Evolutionary conservation across 176 grass and related monocot genomes (phyloP), one percentile per base, ranked within the genome.

Genomic region (Avena sativa): DNA sequence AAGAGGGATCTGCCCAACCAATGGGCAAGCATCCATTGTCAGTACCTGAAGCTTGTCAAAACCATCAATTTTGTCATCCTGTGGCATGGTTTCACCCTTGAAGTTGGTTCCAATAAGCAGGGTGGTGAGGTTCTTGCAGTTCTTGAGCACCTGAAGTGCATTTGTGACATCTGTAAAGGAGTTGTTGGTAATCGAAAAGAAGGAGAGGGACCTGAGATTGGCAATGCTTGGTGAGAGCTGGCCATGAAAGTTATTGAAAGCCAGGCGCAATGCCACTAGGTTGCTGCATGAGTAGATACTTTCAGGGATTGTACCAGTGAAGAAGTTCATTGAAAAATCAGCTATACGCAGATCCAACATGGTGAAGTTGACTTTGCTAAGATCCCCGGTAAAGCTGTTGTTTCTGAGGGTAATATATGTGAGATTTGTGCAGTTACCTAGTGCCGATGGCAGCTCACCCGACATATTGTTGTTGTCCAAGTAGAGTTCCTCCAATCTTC

Each of bases 281-380:
- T 86, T 89, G 57, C 19, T 93, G 85, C 92, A 96, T 67, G 68
- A 64, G 81, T 88, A 96, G 55, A 96, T 92, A 88, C 87, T 93
- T 47, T 93, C 87, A 79, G 94, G 94, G 52, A 96, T 51, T 77
- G 55, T 43, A 52, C 94, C 94, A 60, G 40, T 85, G 83, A 96
- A 96, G 40, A 32, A 5, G 81, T 96, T 96, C 50, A 81, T 3
- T 43, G 72, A 90, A 73, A 96, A 90, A 87, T 96, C 94, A 3
- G 90, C 89, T 78, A 83, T 91, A 26, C 73, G 85, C 73, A 96
- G 82, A 87, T 84, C 80, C 84, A 90, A 36, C 86, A 48, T 57
- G 82, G 85, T 67, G 71, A 93, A 96, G 55, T 96, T 90, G 73
- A 96, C 66, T 56, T 34, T 83, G 59, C 83, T 59, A 79, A 96